Conservation (phyloP, 352 stramenopile species). For the Thalassiosira sp. region DNA sequence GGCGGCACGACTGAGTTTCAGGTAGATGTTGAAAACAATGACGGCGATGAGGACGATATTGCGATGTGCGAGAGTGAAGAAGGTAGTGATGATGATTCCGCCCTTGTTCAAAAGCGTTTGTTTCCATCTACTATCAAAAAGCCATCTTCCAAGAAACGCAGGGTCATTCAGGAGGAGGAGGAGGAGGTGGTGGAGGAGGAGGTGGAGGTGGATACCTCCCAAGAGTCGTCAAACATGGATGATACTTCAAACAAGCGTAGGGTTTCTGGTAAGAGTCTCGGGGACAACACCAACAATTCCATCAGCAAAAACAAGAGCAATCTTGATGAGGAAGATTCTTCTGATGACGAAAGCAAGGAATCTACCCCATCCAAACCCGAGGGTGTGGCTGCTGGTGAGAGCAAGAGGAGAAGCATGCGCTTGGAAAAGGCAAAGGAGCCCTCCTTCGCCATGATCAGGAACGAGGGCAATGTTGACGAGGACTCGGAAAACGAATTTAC, state of each 20-base stretch:
- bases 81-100: background rate
- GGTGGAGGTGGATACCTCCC: too few relatives aligned
- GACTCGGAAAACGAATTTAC: background rate
- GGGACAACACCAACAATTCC: background rate
- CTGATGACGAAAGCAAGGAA: background rate
- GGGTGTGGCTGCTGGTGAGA: background rate
- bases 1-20: background rate
- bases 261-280: background rate
- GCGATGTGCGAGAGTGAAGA: background rate
- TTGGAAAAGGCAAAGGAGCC: background rate
- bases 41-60: background rate
- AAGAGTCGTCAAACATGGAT: too few relatives aligned
- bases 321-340: background rate
- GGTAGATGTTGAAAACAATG: background rate
- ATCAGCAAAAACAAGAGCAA: background rate
- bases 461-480: background rate
- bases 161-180: conserved; percentile 5
- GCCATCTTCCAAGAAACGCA: too few relatives aligned
- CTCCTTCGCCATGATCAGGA: background rate
- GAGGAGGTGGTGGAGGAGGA: background rate
- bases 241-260: background rate
- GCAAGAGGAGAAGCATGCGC: background rate
- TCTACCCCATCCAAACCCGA: too few relatives aligned
- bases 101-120: background rate
- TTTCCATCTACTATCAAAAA: background rate